phyloP scores from a whole-genome alignment of 805 yeast species.

The Cyberlindnera veronae region DNA sequence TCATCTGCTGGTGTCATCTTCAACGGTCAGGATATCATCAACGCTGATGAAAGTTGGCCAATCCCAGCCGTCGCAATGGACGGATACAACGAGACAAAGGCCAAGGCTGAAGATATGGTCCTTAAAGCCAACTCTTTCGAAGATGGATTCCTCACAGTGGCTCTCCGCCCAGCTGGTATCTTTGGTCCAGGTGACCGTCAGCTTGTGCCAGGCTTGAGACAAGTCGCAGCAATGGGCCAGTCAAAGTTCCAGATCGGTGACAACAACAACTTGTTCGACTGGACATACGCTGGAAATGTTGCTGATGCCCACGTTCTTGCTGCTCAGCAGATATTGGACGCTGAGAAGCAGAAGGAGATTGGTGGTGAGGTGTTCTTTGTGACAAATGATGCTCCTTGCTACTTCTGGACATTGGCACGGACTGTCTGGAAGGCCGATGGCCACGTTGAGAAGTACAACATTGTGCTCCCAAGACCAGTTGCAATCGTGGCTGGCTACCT shows the following conservation, averaged over 20 bases:
- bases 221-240: constrained; percentile 79
- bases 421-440: constrained; percentile 98
- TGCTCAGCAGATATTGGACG: constrained; percentile 64
- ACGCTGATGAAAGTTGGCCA: constrained; percentile 94
- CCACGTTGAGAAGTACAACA: constrained; percentile 62
- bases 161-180: constrained; percentile 95
- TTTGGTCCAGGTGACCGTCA: constrained; percentile 99
- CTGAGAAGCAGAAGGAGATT: constrained; percentile 40
- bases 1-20: constrained; percentile 97
- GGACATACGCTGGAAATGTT: constrained; percentile 98
- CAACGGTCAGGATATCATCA: constrained; percentile 87
- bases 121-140: constrained; percentile 63
- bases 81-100: constrained; percentile 93
- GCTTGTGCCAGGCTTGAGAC: constrained; percentile 86
- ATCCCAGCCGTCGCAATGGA: constrained; percentile 92
- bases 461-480: constrained; percentile 67
- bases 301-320: constrained; percentile 96
- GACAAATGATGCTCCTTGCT: constrained; percentile 92
- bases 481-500: constrained; percentile 81
- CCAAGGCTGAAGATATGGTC: constrained; percentile 81
- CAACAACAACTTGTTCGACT: constrained; percentile 89
- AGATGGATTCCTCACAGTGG: constrained; percentile 65
- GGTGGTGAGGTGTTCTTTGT: constrained; percentile 88
- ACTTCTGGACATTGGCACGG: constrained; percentile 95
- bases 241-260: constrained; percentile 93